Percentiles rank a stretch among this genome's conserved stretches.
These are phyloP conservation scores for Lactarius deliciosus DNA, from an alignment of 768 basidiomycete genomes.

Conservation along the genomic window DNA sequence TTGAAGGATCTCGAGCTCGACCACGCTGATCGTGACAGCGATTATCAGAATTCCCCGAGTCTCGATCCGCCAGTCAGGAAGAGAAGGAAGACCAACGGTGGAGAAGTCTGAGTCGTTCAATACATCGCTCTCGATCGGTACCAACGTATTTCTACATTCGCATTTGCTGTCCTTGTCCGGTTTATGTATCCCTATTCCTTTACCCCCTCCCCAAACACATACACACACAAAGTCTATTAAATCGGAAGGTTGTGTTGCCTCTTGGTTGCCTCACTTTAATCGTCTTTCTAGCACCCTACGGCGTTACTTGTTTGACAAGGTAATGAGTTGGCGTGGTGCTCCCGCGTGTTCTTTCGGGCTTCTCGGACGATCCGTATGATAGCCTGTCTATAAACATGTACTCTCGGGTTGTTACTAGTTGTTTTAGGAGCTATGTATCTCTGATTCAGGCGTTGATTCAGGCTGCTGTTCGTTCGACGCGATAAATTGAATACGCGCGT, in stretches of 20 bases:
- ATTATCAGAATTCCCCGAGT: conserved; percentile 12
- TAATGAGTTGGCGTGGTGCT: not conserved
- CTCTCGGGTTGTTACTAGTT: conserved; percentile 17
- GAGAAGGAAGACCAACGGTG: conserved; percentile 37
- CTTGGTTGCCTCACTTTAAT: conserved; percentile 2
- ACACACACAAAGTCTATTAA: not conserved
- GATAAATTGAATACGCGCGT: no score
- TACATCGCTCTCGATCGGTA: not conserved
- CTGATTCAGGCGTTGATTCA: conserved; percentile 3
- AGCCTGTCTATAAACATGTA: conserved; percentile 14
- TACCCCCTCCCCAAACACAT: not conserved
- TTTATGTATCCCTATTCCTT: conserved; percentile 22
- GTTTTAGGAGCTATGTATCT: conserved; percentile 21
- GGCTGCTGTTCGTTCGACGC: no score
- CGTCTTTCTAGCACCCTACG: not conserved
- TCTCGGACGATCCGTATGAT: not conserved
- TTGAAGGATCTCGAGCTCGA: not conserved
- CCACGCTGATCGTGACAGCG: conserved; percentile 27
- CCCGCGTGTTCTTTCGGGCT: not conserved
- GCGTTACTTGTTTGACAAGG: not conserved
- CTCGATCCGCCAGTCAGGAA: conserved; percentile 33
- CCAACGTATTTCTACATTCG: conserved; percentile 3
- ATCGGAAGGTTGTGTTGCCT: conserved; percentile 8
- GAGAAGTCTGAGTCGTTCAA: conserved; percentile 8
- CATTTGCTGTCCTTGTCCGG: conserved; percentile 7